Conservation (phyloP, 495 filamentous ascomycete genomes). For the Xanthoparmelia taractica region DNA sequence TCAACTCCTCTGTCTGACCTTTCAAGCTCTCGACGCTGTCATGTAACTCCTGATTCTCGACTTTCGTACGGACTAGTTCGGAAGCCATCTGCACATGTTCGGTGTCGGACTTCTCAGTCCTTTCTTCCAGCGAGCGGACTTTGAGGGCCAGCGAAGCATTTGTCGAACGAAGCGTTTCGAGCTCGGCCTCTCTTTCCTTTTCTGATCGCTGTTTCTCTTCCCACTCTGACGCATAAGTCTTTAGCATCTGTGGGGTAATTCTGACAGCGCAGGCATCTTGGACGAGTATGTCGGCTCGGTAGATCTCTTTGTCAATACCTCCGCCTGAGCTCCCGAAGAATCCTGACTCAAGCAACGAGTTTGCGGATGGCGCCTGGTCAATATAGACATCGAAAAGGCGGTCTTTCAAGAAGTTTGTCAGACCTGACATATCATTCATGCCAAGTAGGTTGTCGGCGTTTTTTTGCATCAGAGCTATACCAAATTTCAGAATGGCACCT, state of each 20-base stretch:
- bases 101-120: slow-evolving; percentile 77
- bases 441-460: slow-evolving; percentile 69
- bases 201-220: slow-evolving; percentile 73
- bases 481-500: slow-evolving; percentile 83
- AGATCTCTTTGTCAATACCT: slow-evolving; percentile 87
- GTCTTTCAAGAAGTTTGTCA: slow-evolving; percentile 88
- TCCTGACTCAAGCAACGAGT: slow-evolving; percentile 84
- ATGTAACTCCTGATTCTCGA: slow-evolving; percentile 80
- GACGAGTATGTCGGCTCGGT: slow-evolving; percentile 86
- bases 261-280: slow-evolving; percentile 88
- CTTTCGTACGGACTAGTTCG: slow-evolving; percentile 81
- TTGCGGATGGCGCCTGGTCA: slow-evolving; percentile 78
- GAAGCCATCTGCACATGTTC: slow-evolving; percentile 91
- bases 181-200: slow-evolving; percentile 71
- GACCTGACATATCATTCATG: slow-evolving; percentile 81
- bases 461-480: slow-evolving; percentile 89
- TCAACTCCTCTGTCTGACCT: slow-evolving; percentile 73
- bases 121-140: slow-evolving; percentile 76
- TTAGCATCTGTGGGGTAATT: slow-evolving; percentile 71
- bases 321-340: slow-evolving; percentile 92
- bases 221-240: slow-evolving; percentile 79
- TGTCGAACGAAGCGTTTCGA: slow-evolving; percentile 63
- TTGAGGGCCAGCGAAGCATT: slow-evolving; percentile 57
- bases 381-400: slow-evolving; percentile 94
- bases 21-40: slow-evolving; percentile 83